A percentile compares a stretch with the other conserved stretches of the same genome.
phyloP scores from a whole-genome alignment of 352 stramenopile species.

The Hyaloperonospora brassicae region DNA sequence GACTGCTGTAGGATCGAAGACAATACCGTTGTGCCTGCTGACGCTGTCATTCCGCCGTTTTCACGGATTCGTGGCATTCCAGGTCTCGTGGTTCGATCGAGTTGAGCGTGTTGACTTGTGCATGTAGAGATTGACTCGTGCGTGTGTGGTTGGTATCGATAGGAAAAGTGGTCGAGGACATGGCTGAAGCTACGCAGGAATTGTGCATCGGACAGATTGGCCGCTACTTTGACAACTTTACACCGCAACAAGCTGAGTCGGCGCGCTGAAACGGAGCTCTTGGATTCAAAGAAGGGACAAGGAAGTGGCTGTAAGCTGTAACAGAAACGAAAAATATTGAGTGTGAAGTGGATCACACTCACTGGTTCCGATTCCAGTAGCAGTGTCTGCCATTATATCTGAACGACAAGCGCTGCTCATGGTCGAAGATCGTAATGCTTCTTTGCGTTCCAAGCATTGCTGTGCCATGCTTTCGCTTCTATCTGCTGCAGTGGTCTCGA shows the following conservation, averaged over 20 bases:
- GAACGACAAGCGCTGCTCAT: too few relatives aligned
- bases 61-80: constrained; percentile 64
- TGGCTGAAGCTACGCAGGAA: constrained; percentile 77
- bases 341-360: too few relatives aligned
- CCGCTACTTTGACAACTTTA: constrained; percentile 83
- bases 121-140: not conserved
- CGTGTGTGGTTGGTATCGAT: not conserved
- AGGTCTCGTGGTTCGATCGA: constrained; percentile 24
- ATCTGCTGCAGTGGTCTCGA: too few relatives aligned
- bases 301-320: too few relatives aligned
- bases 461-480: too few relatives aligned
- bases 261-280: too few relatives aligned
- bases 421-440: too few relatives aligned
- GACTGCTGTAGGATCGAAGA: constrained; percentile 82
- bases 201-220: constrained; percentile 62
- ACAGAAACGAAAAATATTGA: too few relatives aligned
- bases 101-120: not conserved
- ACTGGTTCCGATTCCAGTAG: too few relatives aligned
- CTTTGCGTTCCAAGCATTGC: too few relatives aligned
- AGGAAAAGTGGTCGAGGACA: constrained; percentile 68
- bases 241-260: constrained; percentile 17
- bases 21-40: constrained; percentile 66
- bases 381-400: too few relatives aligned
- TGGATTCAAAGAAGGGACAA: too few relatives aligned
- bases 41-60: constrained; percentile 72